Base-by-base conservation (phyloP, 1,284 basidiomycete species). In the Trametes hirsuta region DNA sequence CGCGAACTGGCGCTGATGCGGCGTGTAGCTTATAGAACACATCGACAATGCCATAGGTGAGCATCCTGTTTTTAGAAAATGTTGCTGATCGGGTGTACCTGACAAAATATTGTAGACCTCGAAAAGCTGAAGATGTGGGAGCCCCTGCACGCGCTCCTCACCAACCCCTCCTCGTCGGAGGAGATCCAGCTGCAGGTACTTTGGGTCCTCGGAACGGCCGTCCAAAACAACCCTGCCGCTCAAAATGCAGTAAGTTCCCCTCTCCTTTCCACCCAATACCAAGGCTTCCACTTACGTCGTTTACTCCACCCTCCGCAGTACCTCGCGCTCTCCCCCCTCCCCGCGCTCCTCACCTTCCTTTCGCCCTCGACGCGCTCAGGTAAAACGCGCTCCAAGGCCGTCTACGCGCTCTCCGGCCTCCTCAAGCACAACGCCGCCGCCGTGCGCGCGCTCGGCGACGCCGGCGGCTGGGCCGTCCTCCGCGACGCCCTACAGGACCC, bases 11-110 rank as follows among this genome's bases (percentile, higher is more conserved):
- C 11, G 12, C 52, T 44, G 40, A 50, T 14, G 15, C 3, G 6
- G 11, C 5, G 11, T 44, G 15, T 68, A 95, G 94, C 81, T 98
- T 25, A 84, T 98, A 65, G 95, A 98, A 74, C 84, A 87, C 47
- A 94, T 99, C 58, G 97, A 99, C 72, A 99, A 99, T 74, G 96
- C 97, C 2, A 98, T 95, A 72, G 89, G 91, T 92, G 65, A 59
- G 83, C 70, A 40, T 6, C 3, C 8, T 25, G 14, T 1, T 53
- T 4, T 40, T 8, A 21, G 18, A 4, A 22, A 21, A 39, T 1
- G 30, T 30, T 30, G 8, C 1, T 8, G 30, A 8, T 40, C 36
- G 64, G 18, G 55, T 10, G 50, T 4, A 51, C 11, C 41, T 58
- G 8, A 57, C 15, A 3, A 2, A 6, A 10, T 15, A 8, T 4